These are phyloP conservation scores for Moesziomyces globuligerus DNA, from an alignment of 1,284 basidiomycete species.

Conservation along the genomic window DNA sequence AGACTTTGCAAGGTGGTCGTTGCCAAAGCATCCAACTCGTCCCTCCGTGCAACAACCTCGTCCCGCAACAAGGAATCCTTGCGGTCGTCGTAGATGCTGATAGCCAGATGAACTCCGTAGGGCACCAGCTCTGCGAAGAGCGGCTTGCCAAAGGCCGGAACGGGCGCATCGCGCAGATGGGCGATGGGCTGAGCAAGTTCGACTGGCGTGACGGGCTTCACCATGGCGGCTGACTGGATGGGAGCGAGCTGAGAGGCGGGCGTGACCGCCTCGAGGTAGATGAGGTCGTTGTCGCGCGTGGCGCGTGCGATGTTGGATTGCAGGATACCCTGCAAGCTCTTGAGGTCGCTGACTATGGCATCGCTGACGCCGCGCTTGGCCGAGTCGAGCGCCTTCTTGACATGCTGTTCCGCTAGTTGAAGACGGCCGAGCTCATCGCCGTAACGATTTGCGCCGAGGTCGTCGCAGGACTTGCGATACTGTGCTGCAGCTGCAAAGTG, in stretches of 20 bases:
- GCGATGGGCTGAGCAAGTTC: conserved; percentile 70
- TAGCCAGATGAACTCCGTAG: conserved; percentile 88
- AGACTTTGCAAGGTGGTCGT: conserved; percentile 77
- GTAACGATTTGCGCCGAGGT: conserved; percentile 77
- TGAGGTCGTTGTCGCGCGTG: conserved; percentile 88
- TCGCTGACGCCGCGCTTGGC: conserved; percentile 75
- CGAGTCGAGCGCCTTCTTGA: conserved; percentile 79
- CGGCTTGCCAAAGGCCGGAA: conserved; percentile 68
- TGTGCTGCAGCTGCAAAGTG: conserved; percentile 93
- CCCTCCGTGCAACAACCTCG: conserved; percentile 75
- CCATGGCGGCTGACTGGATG: conserved; percentile 78
- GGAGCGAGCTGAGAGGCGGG: conserved; percentile 76
- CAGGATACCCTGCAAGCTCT: conserved; percentile 78
- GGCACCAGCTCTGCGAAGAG: conserved; percentile 83
- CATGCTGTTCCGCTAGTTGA: conserved; percentile 68
- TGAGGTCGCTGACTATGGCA: conserved; percentile 58
- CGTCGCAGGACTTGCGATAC: conserved; percentile 87
- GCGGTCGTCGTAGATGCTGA: conserved; percentile 88
- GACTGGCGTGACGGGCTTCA: conserved; percentile 74
- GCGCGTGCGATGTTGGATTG: conserved; percentile 73
- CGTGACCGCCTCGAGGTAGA: conserved; percentile 90
- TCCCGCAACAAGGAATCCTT: conserved; percentile 80
- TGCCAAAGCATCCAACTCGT: conserved; percentile 75
- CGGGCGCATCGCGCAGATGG: conserved; percentile 49
- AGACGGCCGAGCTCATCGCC: conserved; percentile 61